phyloP scores from a whole-genome alignment of 495 filamentous ascomycete genomes.

The Hypoxylon trugodes region DNA sequence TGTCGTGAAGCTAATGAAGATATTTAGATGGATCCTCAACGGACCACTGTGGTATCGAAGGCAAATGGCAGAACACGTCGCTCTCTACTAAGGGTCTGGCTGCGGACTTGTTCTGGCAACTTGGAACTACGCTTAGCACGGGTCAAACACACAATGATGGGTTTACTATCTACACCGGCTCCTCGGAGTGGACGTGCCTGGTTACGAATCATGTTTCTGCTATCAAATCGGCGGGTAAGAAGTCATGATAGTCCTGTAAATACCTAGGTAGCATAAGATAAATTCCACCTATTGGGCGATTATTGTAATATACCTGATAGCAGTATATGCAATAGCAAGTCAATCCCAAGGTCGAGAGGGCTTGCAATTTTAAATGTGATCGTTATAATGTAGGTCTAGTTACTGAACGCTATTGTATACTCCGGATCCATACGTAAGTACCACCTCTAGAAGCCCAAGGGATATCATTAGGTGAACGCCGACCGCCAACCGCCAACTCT shows the following conservation, averaged over 20 bases:
- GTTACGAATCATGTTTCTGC: constrained; percentile 64
- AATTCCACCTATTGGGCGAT: no score
- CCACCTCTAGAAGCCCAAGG: constrained; percentile 1
- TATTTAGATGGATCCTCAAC: constrained; percentile 32
- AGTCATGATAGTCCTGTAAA: background rate
- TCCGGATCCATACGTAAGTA: background rate
- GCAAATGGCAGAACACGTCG: constrained; percentile 63
- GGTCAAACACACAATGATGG: constrained; percentile 68
- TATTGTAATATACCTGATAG: no score
- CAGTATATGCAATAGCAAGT: no score
- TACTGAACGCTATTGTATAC: background rate
- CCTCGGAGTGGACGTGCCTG: constrained; percentile 50
- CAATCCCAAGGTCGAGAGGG: no score
- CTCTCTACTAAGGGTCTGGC: constrained; percentile 62
- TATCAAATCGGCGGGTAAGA: constrained; percentile 44
- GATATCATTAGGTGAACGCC: constrained; percentile 29
- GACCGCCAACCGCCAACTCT: constrained; percentile 20
- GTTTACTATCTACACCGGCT: constrained; percentile 58
- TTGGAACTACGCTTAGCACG: constrained; percentile 62
- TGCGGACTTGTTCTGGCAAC: constrained; percentile 73
- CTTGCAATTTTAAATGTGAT: no score
- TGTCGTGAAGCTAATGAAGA: constrained; percentile 49
- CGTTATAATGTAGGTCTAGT: background rate
- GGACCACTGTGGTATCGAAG: constrained; percentile 56
- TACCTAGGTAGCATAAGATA: no score